Conservation (phyloP, 192 early-diverging fungal genomes). For the Phlyctochytrium planicorne region DNA sequence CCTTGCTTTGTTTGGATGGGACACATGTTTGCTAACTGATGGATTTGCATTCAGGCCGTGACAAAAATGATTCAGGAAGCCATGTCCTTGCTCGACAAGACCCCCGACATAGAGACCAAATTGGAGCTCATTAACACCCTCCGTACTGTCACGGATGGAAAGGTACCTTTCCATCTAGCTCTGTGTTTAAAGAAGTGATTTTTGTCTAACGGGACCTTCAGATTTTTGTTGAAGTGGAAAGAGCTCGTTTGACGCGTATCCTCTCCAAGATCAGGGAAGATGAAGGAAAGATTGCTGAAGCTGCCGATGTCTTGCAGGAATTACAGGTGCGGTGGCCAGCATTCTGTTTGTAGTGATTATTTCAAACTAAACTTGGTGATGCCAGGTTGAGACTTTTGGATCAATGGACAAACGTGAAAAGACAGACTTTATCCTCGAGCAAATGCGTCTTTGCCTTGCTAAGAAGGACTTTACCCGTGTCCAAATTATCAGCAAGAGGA, state of each 20-base stretch:
- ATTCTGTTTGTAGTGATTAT: constrained; percentile 8
- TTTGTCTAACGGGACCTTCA: constrained; percentile 17
- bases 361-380: background rate
- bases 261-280: constrained; percentile 86
- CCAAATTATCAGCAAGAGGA: constrained; percentile 95
- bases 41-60: constrained; percentile 84
- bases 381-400: constrained; percentile 97
- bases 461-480: constrained; percentile 90
- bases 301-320: constrained; percentile 94
- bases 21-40: no score
- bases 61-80: constrained; percentile 93
- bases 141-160: constrained; percentile 94
- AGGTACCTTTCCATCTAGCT: constrained; percentile 48
- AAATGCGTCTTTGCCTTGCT: constrained; percentile 92
- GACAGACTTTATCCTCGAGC: constrained; percentile 98
- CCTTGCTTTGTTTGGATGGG: background rate
- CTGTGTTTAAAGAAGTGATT: background rate
- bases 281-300: constrained; percentile 86
- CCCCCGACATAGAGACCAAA: constrained; percentile 76
- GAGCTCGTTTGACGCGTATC: constrained; percentile 89
- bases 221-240: constrained; percentile 99
- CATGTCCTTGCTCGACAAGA: constrained; percentile 84
- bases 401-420: constrained; percentile 99
- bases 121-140: constrained; percentile 93
- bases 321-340: constrained; percentile 64